Evolutionary conservation across 345 rosid species (phyloP).

Genomic region (Cochlearia excelsa): DNA sequence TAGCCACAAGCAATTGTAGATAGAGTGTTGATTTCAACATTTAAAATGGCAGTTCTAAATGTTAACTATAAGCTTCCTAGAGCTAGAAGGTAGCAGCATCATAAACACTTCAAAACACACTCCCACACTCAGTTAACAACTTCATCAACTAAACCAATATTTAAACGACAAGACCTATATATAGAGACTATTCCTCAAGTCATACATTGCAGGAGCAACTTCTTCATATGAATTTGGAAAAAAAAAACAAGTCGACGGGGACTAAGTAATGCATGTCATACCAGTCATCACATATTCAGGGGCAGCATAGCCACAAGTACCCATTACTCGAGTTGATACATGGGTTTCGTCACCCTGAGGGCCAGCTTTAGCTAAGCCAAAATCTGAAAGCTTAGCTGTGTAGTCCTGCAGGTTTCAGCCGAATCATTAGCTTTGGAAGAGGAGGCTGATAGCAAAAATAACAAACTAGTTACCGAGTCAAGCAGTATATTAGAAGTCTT

Average conservation of each 20-base stretch:
- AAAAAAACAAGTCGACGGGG: background rate
- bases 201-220: slow-evolving; percentile 2
- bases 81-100: slow-evolving; percentile 5
- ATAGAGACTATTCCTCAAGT: slow-evolving; percentile 2
- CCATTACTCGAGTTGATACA: slow-evolving; percentile 96
- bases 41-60: background rate
- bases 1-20: too few relatives aligned
- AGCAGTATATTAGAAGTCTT: slow-evolving; percentile 92
- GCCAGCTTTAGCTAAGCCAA: slow-evolving; percentile 98
- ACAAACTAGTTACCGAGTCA: slow-evolving; percentile 64
- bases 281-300: slow-evolving; percentile 98
- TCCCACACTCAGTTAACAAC: slow-evolving; percentile 12
- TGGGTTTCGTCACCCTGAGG: slow-evolving; percentile 98
- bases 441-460: slow-evolving; percentile 2
- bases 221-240: slow-evolving; percentile 7
- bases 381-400: slow-evolving; percentile 93
- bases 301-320: slow-evolving; percentile 97
- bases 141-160: slow-evolving; percentile 8
- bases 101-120: background rate
- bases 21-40: background rate
- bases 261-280: slow-evolving; percentile 34
- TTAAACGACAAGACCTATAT: slow-evolving; percentile 1
- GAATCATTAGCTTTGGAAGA: slow-evolving; percentile 21
- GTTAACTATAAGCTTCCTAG: slow-evolving; percentile 9
- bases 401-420: slow-evolving; percentile 59